Evolutionary conservation across 2,329 filamentous ascomycete species (phyloP).

Genomic region (Alternaria infectoria): DNA sequence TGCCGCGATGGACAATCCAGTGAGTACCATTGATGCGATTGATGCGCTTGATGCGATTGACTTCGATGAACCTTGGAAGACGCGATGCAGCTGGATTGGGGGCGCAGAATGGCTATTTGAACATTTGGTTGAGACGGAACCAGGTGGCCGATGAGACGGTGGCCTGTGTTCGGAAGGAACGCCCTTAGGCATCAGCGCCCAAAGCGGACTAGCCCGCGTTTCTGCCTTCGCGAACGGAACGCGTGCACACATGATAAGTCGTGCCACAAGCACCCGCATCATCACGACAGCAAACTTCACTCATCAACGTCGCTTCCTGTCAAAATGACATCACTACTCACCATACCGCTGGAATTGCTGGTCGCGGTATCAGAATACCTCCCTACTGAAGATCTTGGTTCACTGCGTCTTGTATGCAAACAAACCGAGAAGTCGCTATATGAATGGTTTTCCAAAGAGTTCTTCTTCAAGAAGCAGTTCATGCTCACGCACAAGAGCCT

Average conservation of each 20-base stretch:
- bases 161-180: conserved; percentile 5
- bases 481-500: conserved; percentile 66
- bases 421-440: conserved; percentile 62
- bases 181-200: conserved; percentile 20
- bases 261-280: background rate
- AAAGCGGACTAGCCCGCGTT: conserved; percentile 9
- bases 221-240: conserved; percentile 24
- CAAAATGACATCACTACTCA: conserved; percentile 32
- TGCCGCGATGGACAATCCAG: conserved; percentile 61
- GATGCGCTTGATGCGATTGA: background rate
- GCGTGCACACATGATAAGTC: conserved; percentile 19
- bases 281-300: background rate
- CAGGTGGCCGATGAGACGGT: conserved; percentile 5
- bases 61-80: background rate
- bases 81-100: background rate
- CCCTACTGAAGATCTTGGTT: conserved; percentile 61
- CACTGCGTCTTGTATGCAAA: conserved; percentile 63
- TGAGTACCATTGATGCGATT: conserved; percentile 47
- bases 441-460: conserved; percentile 64
- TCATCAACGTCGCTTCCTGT: background rate
- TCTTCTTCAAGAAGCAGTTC: conserved; percentile 71
- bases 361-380: conserved; percentile 59
- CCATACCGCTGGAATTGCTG: conserved; percentile 65
- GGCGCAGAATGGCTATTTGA: conserved; percentile 17
- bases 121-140: conserved; percentile 1